These are phyloP conservation scores for Fagus sylvatica DNA, from an alignment of 306 rosid species.

Conservation along the genomic window DNA sequence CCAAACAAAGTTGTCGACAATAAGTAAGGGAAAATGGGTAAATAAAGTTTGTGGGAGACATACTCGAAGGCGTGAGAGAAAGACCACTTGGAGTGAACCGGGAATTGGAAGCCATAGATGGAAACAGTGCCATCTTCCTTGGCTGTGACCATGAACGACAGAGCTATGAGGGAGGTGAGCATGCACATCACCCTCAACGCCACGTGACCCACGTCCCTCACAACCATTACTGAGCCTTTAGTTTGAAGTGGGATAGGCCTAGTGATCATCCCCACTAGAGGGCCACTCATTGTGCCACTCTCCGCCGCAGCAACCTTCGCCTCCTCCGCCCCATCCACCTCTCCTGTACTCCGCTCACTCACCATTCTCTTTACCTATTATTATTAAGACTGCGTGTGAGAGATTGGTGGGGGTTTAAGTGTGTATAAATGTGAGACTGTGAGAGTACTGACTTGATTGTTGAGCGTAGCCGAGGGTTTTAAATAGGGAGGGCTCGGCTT, in stretches of 20 bases:
- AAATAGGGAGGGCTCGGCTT: not conserved
- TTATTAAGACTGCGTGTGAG: too few species aligned
- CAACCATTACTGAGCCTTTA: not conserved
- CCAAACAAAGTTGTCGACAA: not conserved
- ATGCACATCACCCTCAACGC: slow-evolving; percentile 54
- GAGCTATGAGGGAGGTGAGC: slow-evolving; percentile 46
- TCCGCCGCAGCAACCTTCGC: slow-evolving; percentile 40
- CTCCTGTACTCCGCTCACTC: slow-evolving; percentile 44
- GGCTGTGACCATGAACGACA: slow-evolving; percentile 77
- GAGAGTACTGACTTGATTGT: not conserved
- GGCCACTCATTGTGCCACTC: slow-evolving; percentile 39
- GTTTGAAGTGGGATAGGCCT: not conserved
- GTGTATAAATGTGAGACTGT: not conserved
- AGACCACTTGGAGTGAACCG: slow-evolving; percentile 82
- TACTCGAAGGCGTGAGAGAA: slow-evolving; percentile 71
- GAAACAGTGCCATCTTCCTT: slow-evolving; percentile 48
- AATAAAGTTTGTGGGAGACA: slow-evolving; percentile 17
- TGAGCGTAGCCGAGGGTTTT: not conserved
- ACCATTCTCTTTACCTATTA: slow-evolving; percentile 24
- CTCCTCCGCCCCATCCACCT: slow-evolving; percentile 31
- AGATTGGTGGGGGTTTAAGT: not conserved
- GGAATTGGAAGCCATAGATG: slow-evolving; percentile 61
- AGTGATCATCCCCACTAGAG: slow-evolving; percentile 29
- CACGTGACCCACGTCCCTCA: slow-evolving; percentile 54
- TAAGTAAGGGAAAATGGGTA: slow-evolving; percentile 1